Percentiles rank a stretch among this genome's conserved stretches.
phyloP scores from a whole-genome alignment of 495 filamentous ascomycete species.

The Penicillium crystallinum region DNA sequence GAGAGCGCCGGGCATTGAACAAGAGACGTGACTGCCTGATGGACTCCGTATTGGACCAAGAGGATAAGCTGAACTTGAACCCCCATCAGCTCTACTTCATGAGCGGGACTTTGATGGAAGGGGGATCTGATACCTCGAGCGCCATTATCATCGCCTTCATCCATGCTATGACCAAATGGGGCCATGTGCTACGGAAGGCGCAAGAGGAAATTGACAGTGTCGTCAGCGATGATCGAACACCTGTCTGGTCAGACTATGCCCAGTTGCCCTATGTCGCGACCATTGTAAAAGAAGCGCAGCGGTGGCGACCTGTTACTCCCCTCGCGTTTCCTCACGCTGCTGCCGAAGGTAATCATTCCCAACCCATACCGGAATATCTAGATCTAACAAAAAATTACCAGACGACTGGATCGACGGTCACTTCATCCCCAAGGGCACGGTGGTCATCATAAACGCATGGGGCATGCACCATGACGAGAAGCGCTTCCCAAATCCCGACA shows the following conservation, averaged over 20 bases:
- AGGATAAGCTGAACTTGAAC: conserved; percentile 8
- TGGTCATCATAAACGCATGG: conserved; percentile 30
- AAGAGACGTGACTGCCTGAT: not conserved
- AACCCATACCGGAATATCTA: too few species aligned
- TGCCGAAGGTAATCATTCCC: conserved; percentile 4
- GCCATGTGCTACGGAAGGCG: conserved; percentile 9
- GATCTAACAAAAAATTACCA: too few species aligned
- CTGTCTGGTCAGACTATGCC: conserved; percentile 26
- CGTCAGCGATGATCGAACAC: conserved; percentile 21
- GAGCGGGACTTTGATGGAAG: conserved; percentile 33
- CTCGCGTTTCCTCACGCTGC: not conserved
- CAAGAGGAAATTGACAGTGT: conserved; percentile 22
- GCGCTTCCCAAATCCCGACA: conserved; percentile 46
- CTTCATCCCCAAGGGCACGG: conserved; percentile 24
- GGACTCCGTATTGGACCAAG: conserved; percentile 25
- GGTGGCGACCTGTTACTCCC: conserved; percentile 28
- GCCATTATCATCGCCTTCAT: conserved; percentile 10
- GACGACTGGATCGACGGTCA: conserved; percentile 28
- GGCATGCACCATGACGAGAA: conserved; percentile 33
- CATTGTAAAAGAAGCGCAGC: conserved; percentile 32
- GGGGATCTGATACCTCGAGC: conserved; percentile 41
- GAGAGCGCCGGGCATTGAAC: not conserved
- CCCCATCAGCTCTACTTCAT: conserved; percentile 17
- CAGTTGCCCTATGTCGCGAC: conserved; percentile 36
- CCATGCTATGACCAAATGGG: not conserved